phyloP scores from a whole-genome alignment of 2,329 filamentous ascomycete genomes.

The Dothideomycetidae sp. region DNA sequence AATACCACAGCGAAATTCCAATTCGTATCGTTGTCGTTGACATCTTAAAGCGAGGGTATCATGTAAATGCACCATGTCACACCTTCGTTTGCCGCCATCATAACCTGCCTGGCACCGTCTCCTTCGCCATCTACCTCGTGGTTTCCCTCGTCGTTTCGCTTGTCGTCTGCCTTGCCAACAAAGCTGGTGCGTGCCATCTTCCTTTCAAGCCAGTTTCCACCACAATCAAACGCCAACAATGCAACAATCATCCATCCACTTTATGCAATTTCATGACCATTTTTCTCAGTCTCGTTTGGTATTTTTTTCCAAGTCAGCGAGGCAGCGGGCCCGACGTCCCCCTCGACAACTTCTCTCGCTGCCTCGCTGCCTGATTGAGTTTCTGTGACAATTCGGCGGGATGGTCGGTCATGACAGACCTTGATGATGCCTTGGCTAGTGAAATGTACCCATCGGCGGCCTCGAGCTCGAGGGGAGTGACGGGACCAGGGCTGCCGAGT shows the following conservation, averaged over 20 bases:
- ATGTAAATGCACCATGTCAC: too few species aligned
- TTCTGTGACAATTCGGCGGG: slow-evolving; percentile 32
- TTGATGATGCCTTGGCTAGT: slow-evolving; percentile 21
- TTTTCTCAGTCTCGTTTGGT: neutral
- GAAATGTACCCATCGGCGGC: slow-evolving; percentile 30
- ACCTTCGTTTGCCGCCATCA: too few species aligned
- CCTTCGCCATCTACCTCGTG: too few species aligned
- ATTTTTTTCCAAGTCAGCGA: neutral
- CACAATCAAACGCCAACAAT: neutral
- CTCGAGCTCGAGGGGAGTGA: slow-evolving; percentile 39
- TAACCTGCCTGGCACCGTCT: too few species aligned
- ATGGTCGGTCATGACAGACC: slow-evolving; percentile 10
- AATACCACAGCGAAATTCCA: too few species aligned
- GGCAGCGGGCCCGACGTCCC: slow-evolving; percentile 2
- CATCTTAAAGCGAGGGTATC: too few species aligned
- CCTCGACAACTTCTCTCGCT: slow-evolving; percentile 3
- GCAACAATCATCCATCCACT: neutral
- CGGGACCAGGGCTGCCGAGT: slow-evolving; percentile 36
- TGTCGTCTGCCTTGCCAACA: too few species aligned
- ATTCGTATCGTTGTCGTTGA: too few species aligned
- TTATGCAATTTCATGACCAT: neutral
- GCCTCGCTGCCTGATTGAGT: slow-evolving; percentile 24
- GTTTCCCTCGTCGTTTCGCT: too few species aligned
- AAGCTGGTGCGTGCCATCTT: too few species aligned
- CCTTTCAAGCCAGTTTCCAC: too few species aligned